Evolutionary conservation across 2,329 filamentous ascomycete species (phyloP).

Genomic region (Hypocrella siamensis): DNA sequence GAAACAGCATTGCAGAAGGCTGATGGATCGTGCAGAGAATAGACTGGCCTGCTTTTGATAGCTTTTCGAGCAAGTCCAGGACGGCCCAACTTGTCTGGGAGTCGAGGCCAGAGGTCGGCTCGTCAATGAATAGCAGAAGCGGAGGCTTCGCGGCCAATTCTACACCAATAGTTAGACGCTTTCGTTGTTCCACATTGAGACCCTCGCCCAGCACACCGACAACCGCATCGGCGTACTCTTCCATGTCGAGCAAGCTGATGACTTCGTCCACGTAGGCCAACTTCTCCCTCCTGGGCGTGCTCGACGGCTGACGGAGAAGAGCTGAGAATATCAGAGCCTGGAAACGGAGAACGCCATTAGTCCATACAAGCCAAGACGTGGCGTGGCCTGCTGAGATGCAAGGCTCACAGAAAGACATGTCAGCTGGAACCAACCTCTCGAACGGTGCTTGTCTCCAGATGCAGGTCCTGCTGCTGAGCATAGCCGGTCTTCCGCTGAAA

Average conservation of each 20-base stretch:
- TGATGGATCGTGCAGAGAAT: conserved; percentile 97
- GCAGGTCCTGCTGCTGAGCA: conserved; percentile 84
- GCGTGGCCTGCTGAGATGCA: no score
- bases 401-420: no score
- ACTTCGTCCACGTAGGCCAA: conserved; percentile 78
- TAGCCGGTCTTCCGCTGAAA: conserved; percentile 91
- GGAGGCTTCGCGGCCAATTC: conserved; percentile 86
- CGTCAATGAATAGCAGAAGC: conserved; percentile 80
- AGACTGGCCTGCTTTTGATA: conserved; percentile 77
- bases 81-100: conserved; percentile 91
- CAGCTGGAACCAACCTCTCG: no score
- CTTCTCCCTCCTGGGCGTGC: conserved; percentile 62
- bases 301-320: conserved; percentile 64
- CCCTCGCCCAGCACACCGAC: conserved; percentile 85
- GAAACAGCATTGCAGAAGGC: conserved; percentile 88
- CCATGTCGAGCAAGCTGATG: conserved; percentile 81
- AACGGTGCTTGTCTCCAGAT: conserved; percentile 70
- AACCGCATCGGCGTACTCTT: conserved; percentile 75
- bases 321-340: conserved; percentile 75
- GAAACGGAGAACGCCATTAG: no score
- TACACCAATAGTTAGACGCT: conserved; percentile 86
- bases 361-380: no score
- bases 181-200: conserved; percentile 54
- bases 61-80: conserved; percentile 71
- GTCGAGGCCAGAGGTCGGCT: conserved; percentile 88